phyloP scores from a whole-genome alignment of 2,329 filamentous ascomycete species.

The Penicillium brevicompactum region DNA sequence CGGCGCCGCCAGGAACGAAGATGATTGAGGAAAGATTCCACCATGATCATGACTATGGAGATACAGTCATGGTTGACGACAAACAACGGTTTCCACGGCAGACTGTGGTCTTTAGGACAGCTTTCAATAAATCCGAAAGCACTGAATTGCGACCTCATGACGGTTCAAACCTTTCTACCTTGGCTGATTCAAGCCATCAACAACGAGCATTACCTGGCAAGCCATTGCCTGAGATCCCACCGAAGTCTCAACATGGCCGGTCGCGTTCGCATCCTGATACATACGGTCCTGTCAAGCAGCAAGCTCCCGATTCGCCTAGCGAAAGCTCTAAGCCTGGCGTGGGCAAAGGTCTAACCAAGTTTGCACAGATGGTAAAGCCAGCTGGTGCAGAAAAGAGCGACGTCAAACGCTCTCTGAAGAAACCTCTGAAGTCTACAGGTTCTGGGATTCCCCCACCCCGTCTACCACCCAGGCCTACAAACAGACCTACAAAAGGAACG shows the following conservation, averaged over 20 bases:
- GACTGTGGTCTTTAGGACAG: conserved; percentile 49
- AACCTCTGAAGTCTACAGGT: conserved; percentile 17
- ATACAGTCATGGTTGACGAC: conserved; percentile 47
- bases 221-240: neutral
- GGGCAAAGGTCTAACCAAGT: conserved; percentile 32
- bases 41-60: conserved; percentile 48
- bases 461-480: conserved; percentile 19
- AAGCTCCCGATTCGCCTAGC: conserved; percentile 17
- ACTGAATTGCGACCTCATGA: conserved; percentile 35
- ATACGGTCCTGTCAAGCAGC: conserved; percentile 2
- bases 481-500: conserved; percentile 24
- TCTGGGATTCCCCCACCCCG: conserved; percentile 2
- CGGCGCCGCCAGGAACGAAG: conserved; percentile 48
- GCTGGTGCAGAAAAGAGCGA: conserved; percentile 28
- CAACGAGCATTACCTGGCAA: neutral
- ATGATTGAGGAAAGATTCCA: conserved; percentile 50
- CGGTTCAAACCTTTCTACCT: neutral
- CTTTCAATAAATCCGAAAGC: conserved; percentile 44
- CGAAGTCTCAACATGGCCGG: neutral
- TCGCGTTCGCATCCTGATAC: conserved; percentile 3
- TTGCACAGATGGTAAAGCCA: conserved; percentile 39
- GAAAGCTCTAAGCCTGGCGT: conserved; percentile 24
- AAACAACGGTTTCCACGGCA: conserved; percentile 38
- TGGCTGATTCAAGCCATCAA: conserved; percentile 2
- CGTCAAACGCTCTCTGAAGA: conserved; percentile 19